Base-by-base conservation (phyloP, 257 asterid genomes). In the Plantago elongata region DNA sequence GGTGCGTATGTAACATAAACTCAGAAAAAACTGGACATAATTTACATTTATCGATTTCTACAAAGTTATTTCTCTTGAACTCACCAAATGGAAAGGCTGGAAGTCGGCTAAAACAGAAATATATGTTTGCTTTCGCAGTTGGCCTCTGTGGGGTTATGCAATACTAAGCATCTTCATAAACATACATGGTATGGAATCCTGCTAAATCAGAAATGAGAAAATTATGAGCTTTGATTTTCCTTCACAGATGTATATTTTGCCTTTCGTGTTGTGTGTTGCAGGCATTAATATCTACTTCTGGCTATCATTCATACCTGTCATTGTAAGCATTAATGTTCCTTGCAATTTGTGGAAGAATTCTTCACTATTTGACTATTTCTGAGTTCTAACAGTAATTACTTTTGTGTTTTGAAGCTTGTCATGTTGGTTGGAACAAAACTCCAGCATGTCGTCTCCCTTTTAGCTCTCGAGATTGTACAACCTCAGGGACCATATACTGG, bases 81-180 rank as follows among this genome's bases (percentile, higher is more conserved):
- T 18, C 38, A 34, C 40, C 40, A 34, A 34, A 34, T 34, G 7
- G 3, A 34, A 34, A 34, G 4, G 5, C 40, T 34, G 40, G 7
- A 34, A 34, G 40, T 34, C 40, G 2, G 43, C 43, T 54, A 22
- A 22, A 38, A 11, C 13, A 22, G 12, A 11, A 11, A 18, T 27
- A 27, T 40, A 42, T 48, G 37, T 42, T 42, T 22, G 15, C 6
- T 40, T 58, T 43, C 74, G 80, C 91, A 90, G 97, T 77, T 90
- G 96, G 93, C 93, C 89, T 9, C 91, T 90, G 29, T 87, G 96
- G 96, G 86, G 84, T 68, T 90, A 90, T 69, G 96, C 95, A 37
- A 90, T 90, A 75, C 69, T 90, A 17, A 87, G 97, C 79, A 90
- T 90, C 79, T 80, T 85, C 88, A 56, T 87, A 57, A 90, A 90